These are phyloP conservation scores for Bremia lactucae DNA, from an alignment of 352 stramenopile species.

Conservation along the genomic window DNA sequence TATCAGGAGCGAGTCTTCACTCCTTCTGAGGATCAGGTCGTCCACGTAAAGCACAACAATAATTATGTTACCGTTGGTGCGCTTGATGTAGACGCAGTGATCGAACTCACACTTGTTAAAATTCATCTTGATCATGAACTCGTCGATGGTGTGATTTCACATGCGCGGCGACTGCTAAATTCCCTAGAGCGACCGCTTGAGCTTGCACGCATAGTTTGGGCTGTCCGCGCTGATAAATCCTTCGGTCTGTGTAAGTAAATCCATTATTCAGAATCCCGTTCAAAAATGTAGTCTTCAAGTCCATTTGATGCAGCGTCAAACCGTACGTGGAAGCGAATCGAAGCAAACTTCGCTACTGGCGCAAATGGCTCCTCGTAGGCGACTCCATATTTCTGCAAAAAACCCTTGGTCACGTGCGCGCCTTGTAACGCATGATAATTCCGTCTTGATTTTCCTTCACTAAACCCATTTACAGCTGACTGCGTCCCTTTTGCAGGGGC, in stretches of 20 bases:
- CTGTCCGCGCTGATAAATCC: neutral
- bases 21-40: neutral
- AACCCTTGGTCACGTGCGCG: neutral
- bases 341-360: neutral
- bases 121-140: neutral
- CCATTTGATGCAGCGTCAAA: neutral
- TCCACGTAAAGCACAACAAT: neutral
- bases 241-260: neutral
- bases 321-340: neutral
- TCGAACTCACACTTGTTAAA: neutral
- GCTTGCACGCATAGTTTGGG: neutral
- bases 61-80: neutral
- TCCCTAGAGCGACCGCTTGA: neutral
- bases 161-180: neutral
- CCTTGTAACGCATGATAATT: neutral
- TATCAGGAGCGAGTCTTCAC: neutral
- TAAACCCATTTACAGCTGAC: neutral
- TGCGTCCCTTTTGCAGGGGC: neutral
- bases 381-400: neutral
- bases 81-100: neutral
- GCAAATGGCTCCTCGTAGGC: neutral
- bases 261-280: neutral
- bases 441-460: neutral
- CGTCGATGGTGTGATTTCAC: neutral
- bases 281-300: neutral